Conservation (phyloP, 768 basidiomycete genomes). For the Hygrophorus russula region DNA sequence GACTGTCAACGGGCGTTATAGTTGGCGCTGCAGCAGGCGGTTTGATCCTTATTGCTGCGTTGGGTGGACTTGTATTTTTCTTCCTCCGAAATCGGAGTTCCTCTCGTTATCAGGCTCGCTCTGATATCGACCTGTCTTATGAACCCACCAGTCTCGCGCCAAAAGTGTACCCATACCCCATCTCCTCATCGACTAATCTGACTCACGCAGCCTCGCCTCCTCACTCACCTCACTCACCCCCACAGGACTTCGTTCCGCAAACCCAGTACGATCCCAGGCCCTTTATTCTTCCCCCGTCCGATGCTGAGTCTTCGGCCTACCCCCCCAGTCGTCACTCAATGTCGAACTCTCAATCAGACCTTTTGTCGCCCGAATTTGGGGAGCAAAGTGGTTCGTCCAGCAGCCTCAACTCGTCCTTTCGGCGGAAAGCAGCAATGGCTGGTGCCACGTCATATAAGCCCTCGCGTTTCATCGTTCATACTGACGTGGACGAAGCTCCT, state of each 20-base stretch:
- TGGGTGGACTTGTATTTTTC: slow-evolving; percentile 40
- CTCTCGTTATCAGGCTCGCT: not conserved
- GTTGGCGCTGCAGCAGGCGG: slow-evolving; percentile 24
- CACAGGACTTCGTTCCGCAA: not conserved
- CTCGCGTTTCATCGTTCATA: slow-evolving; percentile 9
- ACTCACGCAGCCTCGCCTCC: not conserved
- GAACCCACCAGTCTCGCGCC: too few relatives aligned
- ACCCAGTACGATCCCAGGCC: slow-evolving; percentile 4
- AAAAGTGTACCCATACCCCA: not conserved
- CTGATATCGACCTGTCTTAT: too few relatives aligned
- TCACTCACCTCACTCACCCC: not conserved
- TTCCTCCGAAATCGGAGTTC: slow-evolving; percentile 27
- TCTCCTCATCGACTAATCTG: not conserved
- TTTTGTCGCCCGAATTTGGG: slow-evolving; percentile 7
- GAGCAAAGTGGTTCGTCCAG: slow-evolving; percentile 9
- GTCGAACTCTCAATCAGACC: slow-evolving; percentile 11
- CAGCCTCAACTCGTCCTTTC: slow-evolving; percentile 24
- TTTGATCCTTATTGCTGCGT: slow-evolving; percentile 40
- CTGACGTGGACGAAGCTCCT: slow-evolving; percentile 9
- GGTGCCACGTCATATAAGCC: slow-evolving; percentile 26
- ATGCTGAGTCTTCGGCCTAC: slow-evolving; percentile 1
- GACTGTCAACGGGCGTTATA: slow-evolving; percentile 40
- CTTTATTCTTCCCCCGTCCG: slow-evolving; percentile 8
- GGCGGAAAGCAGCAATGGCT: slow-evolving; percentile 48
- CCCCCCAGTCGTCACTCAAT: not conserved